Percentiles rank a stretch among this genome's conserved stretches.
phyloP scores from a whole-genome alignment of 78 protist species.

The Planoprotostelium fungivorum region DNA sequence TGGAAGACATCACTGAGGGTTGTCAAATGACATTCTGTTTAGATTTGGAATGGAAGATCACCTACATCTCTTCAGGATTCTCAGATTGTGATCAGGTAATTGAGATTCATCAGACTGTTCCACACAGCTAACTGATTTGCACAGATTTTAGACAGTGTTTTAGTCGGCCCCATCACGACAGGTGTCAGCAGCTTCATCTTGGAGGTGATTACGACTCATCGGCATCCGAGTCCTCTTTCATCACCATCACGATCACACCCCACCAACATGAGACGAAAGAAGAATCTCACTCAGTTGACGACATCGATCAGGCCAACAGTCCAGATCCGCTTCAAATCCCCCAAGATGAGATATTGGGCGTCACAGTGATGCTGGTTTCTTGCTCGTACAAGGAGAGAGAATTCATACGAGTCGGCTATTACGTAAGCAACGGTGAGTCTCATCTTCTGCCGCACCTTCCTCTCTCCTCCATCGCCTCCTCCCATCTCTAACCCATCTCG shows the following conservation, averaged over 20 bases:
- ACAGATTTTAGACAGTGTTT: slow-evolving; percentile 31
- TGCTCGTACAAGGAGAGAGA: slow-evolving; percentile 53
- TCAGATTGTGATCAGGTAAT: slow-evolving; percentile 46
- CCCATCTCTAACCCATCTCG: no score
- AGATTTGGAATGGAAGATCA: slow-evolving; percentile 62
- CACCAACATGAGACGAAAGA: no score
- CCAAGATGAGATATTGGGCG: slow-evolving; percentile 56
- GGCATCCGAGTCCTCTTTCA: no score
- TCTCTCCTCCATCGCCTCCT: no score
- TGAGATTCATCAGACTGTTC: neutral
- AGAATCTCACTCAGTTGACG: no score
- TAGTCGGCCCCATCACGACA: slow-evolving; percentile 38
- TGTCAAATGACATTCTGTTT: no score
- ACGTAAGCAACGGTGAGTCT: slow-evolving; percentile 46
- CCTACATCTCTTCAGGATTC: slow-evolving; percentile 42
- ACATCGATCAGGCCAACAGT: slow-evolving; percentile 15
- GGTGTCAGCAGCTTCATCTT: slow-evolving; percentile 50
- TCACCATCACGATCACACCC: no score
- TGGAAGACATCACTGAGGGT: neutral
- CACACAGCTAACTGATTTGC: neutral
- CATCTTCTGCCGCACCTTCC: no score
- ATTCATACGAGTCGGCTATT: slow-evolving; percentile 55
- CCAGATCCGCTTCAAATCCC: slow-evolving; percentile 44
- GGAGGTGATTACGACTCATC: slow-evolving; percentile 17
- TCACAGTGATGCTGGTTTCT: slow-evolving; percentile 40